phyloP scores from a whole-genome alignment of 1,284 basidiomycete species.

The Anthracocystis panici-leucophaei region DNA sequence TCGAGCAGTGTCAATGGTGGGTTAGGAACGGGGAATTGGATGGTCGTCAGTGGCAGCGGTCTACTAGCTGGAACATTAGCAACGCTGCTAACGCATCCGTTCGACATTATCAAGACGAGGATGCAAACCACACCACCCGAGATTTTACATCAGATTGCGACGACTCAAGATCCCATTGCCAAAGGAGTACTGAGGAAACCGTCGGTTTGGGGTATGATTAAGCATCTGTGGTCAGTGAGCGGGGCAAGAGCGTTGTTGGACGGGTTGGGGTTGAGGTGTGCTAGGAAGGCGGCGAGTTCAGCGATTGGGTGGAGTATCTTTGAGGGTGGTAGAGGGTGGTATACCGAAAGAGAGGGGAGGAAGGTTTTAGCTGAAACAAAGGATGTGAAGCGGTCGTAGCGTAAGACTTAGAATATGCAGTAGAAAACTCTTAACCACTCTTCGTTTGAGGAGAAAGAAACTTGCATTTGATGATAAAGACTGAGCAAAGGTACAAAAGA shows the following conservation, averaged over 20 bases:
- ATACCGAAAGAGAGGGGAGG: slow-evolving; percentile 30
- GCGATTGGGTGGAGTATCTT: slow-evolving; percentile 69
- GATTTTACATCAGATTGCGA: slow-evolving; percentile 24
- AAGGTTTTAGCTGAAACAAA: not conserved
- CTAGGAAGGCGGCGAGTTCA: slow-evolving; percentile 64
- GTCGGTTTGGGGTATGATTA: slow-evolving; percentile 38
- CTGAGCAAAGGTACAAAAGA: not conserved
- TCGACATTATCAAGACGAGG: slow-evolving; percentile 68
- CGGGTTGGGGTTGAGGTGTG: slow-evolving; percentile 64
- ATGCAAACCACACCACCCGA: slow-evolving; percentile 62
- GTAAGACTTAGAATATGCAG: not conserved
- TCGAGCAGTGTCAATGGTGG: slow-evolving; percentile 15
- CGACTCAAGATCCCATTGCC: slow-evolving; percentile 7
- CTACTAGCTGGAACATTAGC: slow-evolving; percentile 63
- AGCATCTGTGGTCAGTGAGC: slow-evolving; percentile 43
- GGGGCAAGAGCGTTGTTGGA: slow-evolving; percentile 59
- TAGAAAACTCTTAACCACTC: no score
- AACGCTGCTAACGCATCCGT: slow-evolving; percentile 67
- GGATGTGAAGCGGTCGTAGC: not conserved
- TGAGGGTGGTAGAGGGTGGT: slow-evolving; percentile 58
- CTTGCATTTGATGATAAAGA: not conserved
- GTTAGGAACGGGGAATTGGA: slow-evolving; percentile 54
- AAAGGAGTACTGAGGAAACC: slow-evolving; percentile 7
- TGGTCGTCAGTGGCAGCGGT: slow-evolving; percentile 56
- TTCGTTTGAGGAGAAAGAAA: no score